phyloP scores from a whole-genome alignment of 1,284 basidiomycete genomes.

The Melampsora medusae region DNA sequence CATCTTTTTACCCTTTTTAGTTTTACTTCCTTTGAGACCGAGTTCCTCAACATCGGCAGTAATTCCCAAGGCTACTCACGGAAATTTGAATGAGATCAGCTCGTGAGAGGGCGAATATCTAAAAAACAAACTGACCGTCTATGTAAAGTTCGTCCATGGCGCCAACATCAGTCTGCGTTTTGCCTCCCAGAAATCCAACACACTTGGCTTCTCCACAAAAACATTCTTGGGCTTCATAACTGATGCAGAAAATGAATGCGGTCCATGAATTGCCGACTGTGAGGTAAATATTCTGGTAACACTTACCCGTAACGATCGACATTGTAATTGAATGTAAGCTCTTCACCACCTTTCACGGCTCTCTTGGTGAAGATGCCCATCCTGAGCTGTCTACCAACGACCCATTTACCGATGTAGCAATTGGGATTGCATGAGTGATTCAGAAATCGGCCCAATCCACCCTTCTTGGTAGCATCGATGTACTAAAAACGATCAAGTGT shows the following conservation, averaged over 20 bases:
- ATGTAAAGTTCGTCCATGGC: constrained; percentile 92
- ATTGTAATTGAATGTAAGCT: constrained; percentile 99
- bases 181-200: constrained; percentile 92
- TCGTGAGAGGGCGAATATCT: neutral
- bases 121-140: constrained; percentile 66
- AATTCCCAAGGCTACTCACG: constrained; percentile 78
- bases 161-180: constrained; percentile 93
- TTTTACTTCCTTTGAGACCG: constrained; percentile 78
- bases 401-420: constrained; percentile 99
- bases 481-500: constrained; percentile 62
- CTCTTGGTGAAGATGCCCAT: constrained; percentile 98
- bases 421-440: constrained; percentile 99
- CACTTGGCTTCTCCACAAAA: constrained; percentile 96
- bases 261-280: neutral
- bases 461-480: constrained; percentile 96
- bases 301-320: constrained; percentile 95
- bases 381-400: constrained; percentile 80
- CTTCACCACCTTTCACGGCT: constrained; percentile 75
- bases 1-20: constrained; percentile 84
- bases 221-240: constrained; percentile 90
- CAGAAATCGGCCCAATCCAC: constrained; percentile 91
- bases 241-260: constrained; percentile 52
- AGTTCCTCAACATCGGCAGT: constrained; percentile 79
- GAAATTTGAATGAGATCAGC: constrained; percentile 27
- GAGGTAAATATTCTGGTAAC: neutral